These are phyloP conservation scores for Mycosarcoma maydis DNA, from an alignment of 1,284 basidiomycete genomes.

Conservation along the genomic window DNA sequence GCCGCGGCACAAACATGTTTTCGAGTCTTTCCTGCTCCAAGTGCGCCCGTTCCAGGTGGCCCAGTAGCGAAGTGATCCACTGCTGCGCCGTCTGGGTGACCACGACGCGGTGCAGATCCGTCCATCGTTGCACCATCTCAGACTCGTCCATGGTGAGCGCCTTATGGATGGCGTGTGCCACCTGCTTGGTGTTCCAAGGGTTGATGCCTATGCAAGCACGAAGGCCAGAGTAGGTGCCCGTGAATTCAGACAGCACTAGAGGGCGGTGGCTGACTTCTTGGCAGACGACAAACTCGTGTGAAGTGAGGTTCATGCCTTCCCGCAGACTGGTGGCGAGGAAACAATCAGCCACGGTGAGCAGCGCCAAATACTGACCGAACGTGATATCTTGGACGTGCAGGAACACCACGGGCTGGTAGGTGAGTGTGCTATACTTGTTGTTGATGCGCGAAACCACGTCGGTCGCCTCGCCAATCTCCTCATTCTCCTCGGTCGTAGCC, in stretches of 20 bases:
- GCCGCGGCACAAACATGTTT: slow-evolving; percentile 60
- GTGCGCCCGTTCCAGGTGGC: slow-evolving; percentile 62
- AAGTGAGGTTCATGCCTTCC: slow-evolving; percentile 85
- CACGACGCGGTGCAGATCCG: slow-evolving; percentile 85
- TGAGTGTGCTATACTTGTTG: slow-evolving; percentile 80
- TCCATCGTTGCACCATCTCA: slow-evolving; percentile 80
- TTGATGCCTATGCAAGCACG: slow-evolving; percentile 84
- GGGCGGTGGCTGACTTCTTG: slow-evolving; percentile 73
- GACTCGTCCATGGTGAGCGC: slow-evolving; percentile 81
- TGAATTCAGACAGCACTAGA: slow-evolving; percentile 79
- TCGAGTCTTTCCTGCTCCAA: slow-evolving; percentile 58
- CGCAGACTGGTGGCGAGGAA: slow-evolving; percentile 84
- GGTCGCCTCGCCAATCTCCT: slow-evolving; percentile 77
- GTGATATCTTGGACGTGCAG: slow-evolving; percentile 86
- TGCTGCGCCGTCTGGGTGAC: slow-evolving; percentile 86
- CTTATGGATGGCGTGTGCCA: slow-evolving; percentile 76
- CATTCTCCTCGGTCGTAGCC: slow-evolving; percentile 81
- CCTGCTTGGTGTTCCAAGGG: slow-evolving; percentile 69
- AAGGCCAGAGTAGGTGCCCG: slow-evolving; percentile 86
- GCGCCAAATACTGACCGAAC: slow-evolving; percentile 83
- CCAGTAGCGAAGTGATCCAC: slow-evolving; percentile 81
- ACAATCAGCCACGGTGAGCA: slow-evolving; percentile 84
- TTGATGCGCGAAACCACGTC: slow-evolving; percentile 84
- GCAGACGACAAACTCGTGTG: slow-evolving; percentile 82
- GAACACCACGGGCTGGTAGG: slow-evolving; percentile 88